phyloP scores from a whole-genome alignment of 768 basidiomycete genomes.

The Cubamyces sp. region DNA sequence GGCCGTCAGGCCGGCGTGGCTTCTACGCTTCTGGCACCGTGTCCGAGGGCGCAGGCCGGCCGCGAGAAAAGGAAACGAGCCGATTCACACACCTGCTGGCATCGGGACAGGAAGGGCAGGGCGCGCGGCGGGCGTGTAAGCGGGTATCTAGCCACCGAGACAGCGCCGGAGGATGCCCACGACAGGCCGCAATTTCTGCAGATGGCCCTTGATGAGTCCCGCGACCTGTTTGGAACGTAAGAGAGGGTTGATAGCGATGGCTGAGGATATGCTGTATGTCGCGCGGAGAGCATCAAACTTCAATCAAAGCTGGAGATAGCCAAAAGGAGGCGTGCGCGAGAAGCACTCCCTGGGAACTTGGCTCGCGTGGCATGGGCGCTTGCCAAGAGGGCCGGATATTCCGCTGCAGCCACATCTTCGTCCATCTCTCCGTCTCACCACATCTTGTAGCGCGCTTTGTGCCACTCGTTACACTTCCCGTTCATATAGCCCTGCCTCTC shows the following conservation, averaged over 20 bases:
- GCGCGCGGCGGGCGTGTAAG: conserved; percentile 21
- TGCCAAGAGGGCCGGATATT: not conserved
- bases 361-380: conserved; percentile 21
- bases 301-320: conserved; percentile 22
- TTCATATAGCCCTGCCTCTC: conserved; percentile 5
- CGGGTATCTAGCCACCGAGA: not conserved
- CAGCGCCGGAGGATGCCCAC: not conserved
- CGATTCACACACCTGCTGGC: conserved; percentile 27
- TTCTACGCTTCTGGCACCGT: conserved; percentile 15
- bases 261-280: not conserved
- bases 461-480: not conserved
- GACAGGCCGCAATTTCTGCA: not conserved
- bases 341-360: conserved; percentile 17
- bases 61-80: conserved; percentile 21
- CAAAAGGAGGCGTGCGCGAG: conserved; percentile 19
- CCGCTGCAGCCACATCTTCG: too few relatives aligned
- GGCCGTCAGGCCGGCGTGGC: conserved; percentile 15
- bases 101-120: conserved; percentile 18
- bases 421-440: not conserved
- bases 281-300: conserved; percentile 15
- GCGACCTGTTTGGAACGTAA: not conserved
- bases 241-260: not conserved
- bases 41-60: conserved; percentile 14
- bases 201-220: not conserved
- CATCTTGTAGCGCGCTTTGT: not conserved